Evolutionary conservation across 345 rosid genomes (phyloP).

Genomic region (Clausena lansium): DNA sequence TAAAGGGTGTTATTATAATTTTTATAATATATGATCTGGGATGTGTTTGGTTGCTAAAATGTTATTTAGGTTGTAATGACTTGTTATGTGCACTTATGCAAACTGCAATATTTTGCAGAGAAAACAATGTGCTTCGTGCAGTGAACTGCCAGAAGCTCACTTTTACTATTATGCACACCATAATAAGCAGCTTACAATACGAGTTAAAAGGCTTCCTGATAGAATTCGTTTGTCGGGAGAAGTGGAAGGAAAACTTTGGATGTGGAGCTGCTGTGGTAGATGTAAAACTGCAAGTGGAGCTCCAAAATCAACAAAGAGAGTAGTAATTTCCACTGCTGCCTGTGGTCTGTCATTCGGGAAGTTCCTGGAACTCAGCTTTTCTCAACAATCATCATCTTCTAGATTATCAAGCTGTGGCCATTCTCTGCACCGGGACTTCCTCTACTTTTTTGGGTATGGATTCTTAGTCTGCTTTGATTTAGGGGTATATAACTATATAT

Average conservation of each 20-base stretch:
- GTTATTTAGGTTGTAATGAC: background rate
- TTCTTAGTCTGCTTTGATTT: background rate
- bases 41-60: background rate
- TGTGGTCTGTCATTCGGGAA: constrained; percentile 85
- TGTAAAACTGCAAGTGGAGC: constrained; percentile 54
- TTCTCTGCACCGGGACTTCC: constrained; percentile 67
- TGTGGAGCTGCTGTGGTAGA: constrained; percentile 93
- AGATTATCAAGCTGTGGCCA: constrained; percentile 79
- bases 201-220: constrained; percentile 48
- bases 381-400: constrained; percentile 39
- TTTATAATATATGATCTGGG: constrained; percentile 7
- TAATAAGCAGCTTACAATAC: constrained; percentile 72
- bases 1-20: background rate
- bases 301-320: constrained; percentile 73
- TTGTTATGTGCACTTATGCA: constrained; percentile 24
- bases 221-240: constrained; percentile 58
- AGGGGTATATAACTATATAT: background rate
- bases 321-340: constrained; percentile 70
- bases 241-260: constrained; percentile 84
- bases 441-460: constrained; percentile 92
- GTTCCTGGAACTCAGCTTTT: constrained; percentile 91
- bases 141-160: constrained; percentile 73
- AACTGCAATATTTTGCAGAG: constrained; percentile 50
- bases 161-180: constrained; percentile 81
- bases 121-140: constrained; percentile 57